phyloP scores from a whole-genome alignment of 163 green algal species.

The Smithsoniella earleae region DNA sequence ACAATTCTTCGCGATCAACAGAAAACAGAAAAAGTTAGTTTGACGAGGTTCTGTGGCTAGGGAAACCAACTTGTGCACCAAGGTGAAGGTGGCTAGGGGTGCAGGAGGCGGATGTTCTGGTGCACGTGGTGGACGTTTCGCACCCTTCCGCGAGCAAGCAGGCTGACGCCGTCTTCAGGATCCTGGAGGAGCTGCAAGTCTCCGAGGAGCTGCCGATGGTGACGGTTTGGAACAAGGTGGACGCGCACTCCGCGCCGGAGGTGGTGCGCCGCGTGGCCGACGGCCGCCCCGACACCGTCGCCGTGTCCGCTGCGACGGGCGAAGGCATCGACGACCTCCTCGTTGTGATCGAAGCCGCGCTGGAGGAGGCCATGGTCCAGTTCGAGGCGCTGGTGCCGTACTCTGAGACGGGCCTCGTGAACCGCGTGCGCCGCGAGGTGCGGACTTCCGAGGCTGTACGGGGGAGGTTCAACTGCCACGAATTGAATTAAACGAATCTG shows the following conservation, averaged over 20 bases:
- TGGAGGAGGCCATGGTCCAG: slow-evolving; percentile 44
- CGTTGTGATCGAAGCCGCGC: slow-evolving; percentile 39
- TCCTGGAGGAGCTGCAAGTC: slow-evolving; percentile 63
- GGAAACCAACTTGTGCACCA: too few species aligned
- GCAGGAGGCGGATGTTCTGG: slow-evolving; percentile 63
- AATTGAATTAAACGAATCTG: too few species aligned
- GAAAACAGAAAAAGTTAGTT: too few species aligned
- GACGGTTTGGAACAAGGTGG: slow-evolving; percentile 90
- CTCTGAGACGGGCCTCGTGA: slow-evolving; percentile 12
- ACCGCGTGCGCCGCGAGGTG: slow-evolving; percentile 1
- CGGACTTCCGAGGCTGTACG: background rate
- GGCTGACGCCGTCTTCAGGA: slow-evolving; percentile 56
- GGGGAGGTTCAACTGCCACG: too few species aligned
- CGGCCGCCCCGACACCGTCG: slow-evolving; percentile 36
- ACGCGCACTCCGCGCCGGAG: slow-evolving; percentile 50
- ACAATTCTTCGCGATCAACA: too few species aligned
- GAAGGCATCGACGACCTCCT: slow-evolving; percentile 61
- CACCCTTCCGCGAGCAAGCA: slow-evolving; percentile 67
- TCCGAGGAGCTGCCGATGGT: slow-evolving; percentile 53
- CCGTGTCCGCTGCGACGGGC: slow-evolving; percentile 43
- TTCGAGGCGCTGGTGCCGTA: slow-evolving; percentile 47
- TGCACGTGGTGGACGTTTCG: slow-evolving; percentile 91
- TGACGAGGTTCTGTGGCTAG: too few species aligned
- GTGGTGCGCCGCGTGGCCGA: slow-evolving; percentile 48
- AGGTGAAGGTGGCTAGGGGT: too few species aligned